Evolutionary conservation across 192 early-diverging fungal species (phyloP).

Genomic region (Podila verticillata): DNA sequence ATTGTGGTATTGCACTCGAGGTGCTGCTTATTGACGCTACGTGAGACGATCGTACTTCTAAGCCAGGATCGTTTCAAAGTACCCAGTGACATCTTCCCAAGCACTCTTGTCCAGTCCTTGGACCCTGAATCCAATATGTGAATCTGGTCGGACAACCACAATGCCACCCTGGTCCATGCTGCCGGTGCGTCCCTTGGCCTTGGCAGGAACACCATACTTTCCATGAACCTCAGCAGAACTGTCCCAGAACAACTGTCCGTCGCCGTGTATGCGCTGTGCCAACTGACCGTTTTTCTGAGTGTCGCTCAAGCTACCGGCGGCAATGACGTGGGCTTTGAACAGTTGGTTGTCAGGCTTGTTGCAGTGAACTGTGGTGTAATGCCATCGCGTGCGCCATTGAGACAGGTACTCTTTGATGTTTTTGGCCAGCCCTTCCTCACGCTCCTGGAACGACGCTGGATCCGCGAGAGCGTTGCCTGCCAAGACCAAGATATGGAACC

Average conservation of each 20-base stretch:
- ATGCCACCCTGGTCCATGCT: not conserved
- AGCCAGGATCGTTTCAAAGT: constrained; percentile 22
- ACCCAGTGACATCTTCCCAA: constrained; percentile 31
- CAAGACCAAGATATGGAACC: constrained; percentile 40
- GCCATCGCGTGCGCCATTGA: not conserved
- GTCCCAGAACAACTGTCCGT: constrained; percentile 37
- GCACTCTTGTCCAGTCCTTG: constrained; percentile 13
- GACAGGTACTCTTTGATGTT: not conserved
- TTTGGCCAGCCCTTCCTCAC: constrained; percentile 13
- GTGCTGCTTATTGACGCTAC: too few species aligned
- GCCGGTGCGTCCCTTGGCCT: constrained; percentile 18
- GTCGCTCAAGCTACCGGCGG: not conserved
- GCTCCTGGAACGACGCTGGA: constrained; percentile 6
- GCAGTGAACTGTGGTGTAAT: too few species aligned
- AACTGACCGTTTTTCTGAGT: not conserved
- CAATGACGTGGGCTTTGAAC: constrained; percentile 34
- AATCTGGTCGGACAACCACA: constrained; percentile 38
- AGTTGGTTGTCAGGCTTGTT: not conserved
- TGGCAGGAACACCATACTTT: constrained; percentile 20
- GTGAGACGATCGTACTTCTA: too few species aligned
- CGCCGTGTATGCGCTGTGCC: constrained; percentile 4
- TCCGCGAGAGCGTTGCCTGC: constrained; percentile 5
- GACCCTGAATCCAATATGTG: constrained; percentile 31
- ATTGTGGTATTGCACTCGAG: too few species aligned
- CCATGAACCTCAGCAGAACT: constrained; percentile 12